A percentile compares a stretch with the other conserved stretches of the same genome.
phyloP scores from a whole-genome alignment of 495 filamentous ascomycete genomes.

The Hypoxylon intermedium region DNA sequence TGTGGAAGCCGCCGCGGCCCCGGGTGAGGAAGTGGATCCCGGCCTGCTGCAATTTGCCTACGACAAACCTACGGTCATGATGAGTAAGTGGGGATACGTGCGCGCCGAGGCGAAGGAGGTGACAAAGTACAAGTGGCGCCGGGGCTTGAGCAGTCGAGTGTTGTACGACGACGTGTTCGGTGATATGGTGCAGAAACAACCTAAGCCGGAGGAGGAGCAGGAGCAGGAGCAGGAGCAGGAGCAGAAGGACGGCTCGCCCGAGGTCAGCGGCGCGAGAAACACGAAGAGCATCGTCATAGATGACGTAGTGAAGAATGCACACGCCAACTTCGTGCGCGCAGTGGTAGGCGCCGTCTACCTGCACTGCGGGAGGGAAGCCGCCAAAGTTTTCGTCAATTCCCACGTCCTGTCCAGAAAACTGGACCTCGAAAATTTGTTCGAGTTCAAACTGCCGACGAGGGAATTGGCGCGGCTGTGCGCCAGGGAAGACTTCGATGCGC shows the following conservation, averaged over 20 bases:
- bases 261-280: slow-evolving; percentile 37
- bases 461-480: slow-evolving; percentile 82
- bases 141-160: slow-evolving; percentile 72
- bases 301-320: slow-evolving; percentile 43
- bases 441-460: slow-evolving; percentile 79
- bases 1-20: slow-evolving; percentile 81
- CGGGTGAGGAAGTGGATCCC: slow-evolving; percentile 90
- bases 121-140: slow-evolving; percentile 66
- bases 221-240: no score
- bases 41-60: slow-evolving; percentile 85
- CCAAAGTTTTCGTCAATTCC: slow-evolving; percentile 78
- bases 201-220: slow-evolving; percentile 3
- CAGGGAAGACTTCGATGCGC: slow-evolving; percentile 85
- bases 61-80: slow-evolving; percentile 63
- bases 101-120: slow-evolving; percentile 47
- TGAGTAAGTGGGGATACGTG: slow-evolving; percentile 50
- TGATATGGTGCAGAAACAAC: slow-evolving; percentile 52
- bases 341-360: slow-evolving; percentile 84
- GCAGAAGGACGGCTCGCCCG: slow-evolving; percentile 17
- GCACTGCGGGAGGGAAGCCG: slow-evolving; percentile 72
- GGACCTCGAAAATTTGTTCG: slow-evolving; percentile 76
- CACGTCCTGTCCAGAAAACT: slow-evolving; percentile 85
- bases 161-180: slow-evolving; percentile 84
- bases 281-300: slow-evolving; percentile 25
- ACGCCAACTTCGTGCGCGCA: slow-evolving; percentile 75